Evolutionary conservation across 352 stramenopile genomes (phyloP).

Genomic region (Phytopythium sindhum): DNA sequence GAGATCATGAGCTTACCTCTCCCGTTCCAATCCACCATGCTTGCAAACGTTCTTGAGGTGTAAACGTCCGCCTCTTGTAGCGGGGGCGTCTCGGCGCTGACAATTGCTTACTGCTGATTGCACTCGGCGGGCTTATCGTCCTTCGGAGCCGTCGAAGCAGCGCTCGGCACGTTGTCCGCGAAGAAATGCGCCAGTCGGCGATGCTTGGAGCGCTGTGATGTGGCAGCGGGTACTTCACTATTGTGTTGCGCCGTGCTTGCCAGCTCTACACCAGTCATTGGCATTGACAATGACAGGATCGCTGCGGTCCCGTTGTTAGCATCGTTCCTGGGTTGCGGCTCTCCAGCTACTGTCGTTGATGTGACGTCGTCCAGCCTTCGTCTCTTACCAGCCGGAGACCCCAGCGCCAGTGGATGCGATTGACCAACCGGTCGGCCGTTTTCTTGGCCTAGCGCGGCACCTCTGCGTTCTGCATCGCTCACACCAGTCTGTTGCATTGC

Average conservation of each 20-base stretch:
- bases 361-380: background rate
- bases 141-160: background rate
- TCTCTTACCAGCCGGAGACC: background rate
- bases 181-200: slow-evolving; percentile 37
- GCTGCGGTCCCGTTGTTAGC: background rate
- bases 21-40: too few species aligned
- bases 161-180: slow-evolving; percentile 12
- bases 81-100: background rate
- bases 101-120: slow-evolving; percentile 32
- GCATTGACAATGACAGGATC: background rate
- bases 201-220: background rate
- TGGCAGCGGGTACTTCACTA: background rate
- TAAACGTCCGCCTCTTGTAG: background rate
- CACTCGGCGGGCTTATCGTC: slow-evolving; percentile 37
- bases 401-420: background rate
- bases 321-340: background rate
- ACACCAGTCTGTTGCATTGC: background rate
- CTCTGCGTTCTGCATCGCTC: background rate
- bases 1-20: too few species aligned
- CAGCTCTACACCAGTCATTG: background rate
- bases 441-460: background rate
- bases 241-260: background rate
- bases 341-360: background rate
- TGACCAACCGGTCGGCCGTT: background rate
- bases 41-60: too few species aligned